Percentiles rank a stretch among this genome's conserved stretches.
These are phyloP conservation scores for Camelina sativa DNA, from an alignment of 345 rosid species.

Conservation along the genomic window DNA sequence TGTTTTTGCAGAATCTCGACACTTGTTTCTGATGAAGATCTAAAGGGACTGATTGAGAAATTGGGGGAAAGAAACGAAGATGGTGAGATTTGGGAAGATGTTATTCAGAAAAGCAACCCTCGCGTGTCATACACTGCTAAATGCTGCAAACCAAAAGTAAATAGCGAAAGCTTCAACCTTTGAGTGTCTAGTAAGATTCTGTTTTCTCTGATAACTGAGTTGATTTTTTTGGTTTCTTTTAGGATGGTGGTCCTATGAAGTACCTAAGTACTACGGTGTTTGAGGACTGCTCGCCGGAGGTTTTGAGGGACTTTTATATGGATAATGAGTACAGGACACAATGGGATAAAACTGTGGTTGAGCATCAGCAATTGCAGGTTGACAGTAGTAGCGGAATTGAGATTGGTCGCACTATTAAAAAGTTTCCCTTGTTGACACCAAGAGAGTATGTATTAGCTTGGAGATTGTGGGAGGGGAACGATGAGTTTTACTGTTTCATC, in stretches of 20 bases:
- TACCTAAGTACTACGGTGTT: slow-evolving; percentile 75
- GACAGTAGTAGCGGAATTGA: slow-evolving; percentile 64
- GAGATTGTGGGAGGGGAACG: slow-evolving; percentile 89
- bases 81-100: slow-evolving; percentile 66
- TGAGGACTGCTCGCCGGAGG: slow-evolving; percentile 70
- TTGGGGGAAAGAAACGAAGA: slow-evolving; percentile 48
- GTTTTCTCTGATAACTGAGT: slow-evolving; percentile 20
- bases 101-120: slow-evolving; percentile 58
- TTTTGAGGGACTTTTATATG: slow-evolving; percentile 83
- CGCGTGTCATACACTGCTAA: slow-evolving; percentile 64
- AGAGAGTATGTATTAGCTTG: slow-evolving; percentile 86
- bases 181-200: slow-evolving; percentile 10
- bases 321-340: slow-evolving; percentile 78
- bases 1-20: slow-evolving; percentile 51
- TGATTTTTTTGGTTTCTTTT: slow-evolving; percentile 32
- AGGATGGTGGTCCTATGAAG: slow-evolving; percentile 84
- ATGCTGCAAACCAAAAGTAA: slow-evolving; percentile 75
- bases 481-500: slow-evolving; percentile 80
- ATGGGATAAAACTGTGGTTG: slow-evolving; percentile 84
- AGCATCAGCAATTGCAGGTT: slow-evolving; percentile 70
- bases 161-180: slow-evolving; percentile 3
- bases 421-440: slow-evolving; percentile 83
- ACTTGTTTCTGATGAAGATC: slow-evolving; percentile 67
- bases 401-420: slow-evolving; percentile 78
- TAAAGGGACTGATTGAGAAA: slow-evolving; percentile 61